phyloP scores from a whole-genome alignment of 441 rosid genomes.

The Erodium texanum region DNA sequence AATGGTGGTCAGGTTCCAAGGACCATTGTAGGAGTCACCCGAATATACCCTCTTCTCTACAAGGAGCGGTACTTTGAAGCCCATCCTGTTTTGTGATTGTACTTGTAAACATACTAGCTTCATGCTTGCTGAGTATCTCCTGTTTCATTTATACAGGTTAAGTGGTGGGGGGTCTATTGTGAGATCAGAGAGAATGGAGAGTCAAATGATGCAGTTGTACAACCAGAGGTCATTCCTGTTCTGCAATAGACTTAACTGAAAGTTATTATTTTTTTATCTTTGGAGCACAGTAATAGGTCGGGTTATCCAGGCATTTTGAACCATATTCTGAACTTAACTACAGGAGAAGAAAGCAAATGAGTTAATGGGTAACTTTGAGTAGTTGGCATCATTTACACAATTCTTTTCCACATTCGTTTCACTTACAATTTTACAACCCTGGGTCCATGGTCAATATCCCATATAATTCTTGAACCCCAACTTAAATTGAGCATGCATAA shows the following conservation, averaged over 20 bases:
- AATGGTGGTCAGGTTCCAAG: slow-evolving; percentile 77
- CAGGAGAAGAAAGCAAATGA: neutral
- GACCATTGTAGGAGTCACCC: slow-evolving; percentile 75
- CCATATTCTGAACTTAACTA: neutral
- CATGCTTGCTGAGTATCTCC: slow-evolving; percentile 11
- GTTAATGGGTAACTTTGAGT: neutral
- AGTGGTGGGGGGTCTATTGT: slow-evolving; percentile 51
- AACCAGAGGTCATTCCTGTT: slow-evolving; percentile 28
- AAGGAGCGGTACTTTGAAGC: slow-evolving; percentile 63
- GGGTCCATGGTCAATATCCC: neutral
- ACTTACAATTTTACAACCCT: neutral
- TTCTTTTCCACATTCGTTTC: neutral
- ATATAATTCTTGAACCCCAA: neutral
- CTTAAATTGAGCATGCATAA: slow-evolving; percentile 3
- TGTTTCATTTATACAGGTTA: slow-evolving; percentile 38
- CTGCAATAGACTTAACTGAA: slow-evolving; percentile 4
- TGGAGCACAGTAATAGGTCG: neutral
- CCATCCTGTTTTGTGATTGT: slow-evolving; percentile 17
- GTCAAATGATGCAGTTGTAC: slow-evolving; percentile 42
- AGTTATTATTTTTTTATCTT: neutral
- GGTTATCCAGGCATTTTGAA: neutral
- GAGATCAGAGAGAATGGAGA: slow-evolving; percentile 84
- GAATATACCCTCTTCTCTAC: slow-evolving; percentile 81
- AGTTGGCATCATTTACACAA: neutral
- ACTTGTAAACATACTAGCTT: slow-evolving; percentile 17